Evolutionary conservation across 208 protist species (phyloP).

Genomic region (Novymonas esmeraldas): DNA sequence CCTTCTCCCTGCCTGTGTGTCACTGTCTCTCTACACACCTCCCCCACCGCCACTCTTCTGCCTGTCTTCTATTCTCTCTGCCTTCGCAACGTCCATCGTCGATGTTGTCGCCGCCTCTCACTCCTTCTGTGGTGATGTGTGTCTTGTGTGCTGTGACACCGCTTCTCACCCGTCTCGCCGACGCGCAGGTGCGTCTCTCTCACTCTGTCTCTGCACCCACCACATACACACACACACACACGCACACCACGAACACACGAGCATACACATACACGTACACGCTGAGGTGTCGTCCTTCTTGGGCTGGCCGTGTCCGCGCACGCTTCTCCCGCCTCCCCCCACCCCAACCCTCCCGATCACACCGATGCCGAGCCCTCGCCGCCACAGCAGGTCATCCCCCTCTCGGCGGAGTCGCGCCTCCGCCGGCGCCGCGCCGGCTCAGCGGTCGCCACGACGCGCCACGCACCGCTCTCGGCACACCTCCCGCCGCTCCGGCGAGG

Average conservation of each 20-base stretch:
- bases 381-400: neutral
- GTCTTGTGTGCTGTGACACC: too few species aligned
- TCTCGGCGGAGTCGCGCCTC: neutral
- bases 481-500: constrained; percentile 4
- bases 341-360: too few species aligned
- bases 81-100: neutral
- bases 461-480: constrained; percentile 19
- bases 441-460: neutral
- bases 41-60: neutral
- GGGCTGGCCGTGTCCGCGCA: too few species aligned
- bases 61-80: constrained; percentile 1
- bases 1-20: neutral
- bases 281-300: too few species aligned
- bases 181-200: too few species aligned
- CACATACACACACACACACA: neutral
- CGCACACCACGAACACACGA: neutral
- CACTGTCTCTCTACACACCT: neutral
- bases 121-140: neutral
- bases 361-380: neutral
- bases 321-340: too few species aligned
- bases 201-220: neutral
- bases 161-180: too few species aligned
- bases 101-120: neutral
- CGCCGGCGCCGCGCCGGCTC: neutral
- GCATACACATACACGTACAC: neutral